A percentile compares a stretch with the other conserved stretches of the same genome.
Conservation (phyloP, 768 basidiomycete species). For the Boletus fagicola region DNA sequence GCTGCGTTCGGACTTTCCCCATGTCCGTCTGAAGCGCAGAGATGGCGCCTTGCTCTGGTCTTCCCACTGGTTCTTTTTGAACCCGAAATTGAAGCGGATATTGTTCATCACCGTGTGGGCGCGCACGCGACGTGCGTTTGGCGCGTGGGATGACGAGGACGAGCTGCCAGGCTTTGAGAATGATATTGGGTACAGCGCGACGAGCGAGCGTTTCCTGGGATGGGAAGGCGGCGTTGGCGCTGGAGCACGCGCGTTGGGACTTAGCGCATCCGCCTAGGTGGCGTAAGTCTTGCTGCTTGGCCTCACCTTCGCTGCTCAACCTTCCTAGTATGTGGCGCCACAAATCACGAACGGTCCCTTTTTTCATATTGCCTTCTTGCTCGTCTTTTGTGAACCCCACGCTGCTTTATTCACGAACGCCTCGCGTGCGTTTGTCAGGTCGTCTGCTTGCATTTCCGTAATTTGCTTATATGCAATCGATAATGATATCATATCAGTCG, state of each 20-base stretch:
- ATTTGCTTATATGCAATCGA: constrained; percentile 10
- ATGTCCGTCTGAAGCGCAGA: constrained; percentile 51
- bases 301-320: constrained; percentile 19
- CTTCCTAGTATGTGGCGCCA: neutral
- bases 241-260: constrained; percentile 79
- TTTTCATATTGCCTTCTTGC: neutral
- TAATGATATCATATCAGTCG: constrained; percentile 19
- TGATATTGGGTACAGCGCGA: constrained; percentile 36
- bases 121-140: constrained; percentile 57
- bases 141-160: constrained; percentile 53
- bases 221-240: constrained; percentile 80
- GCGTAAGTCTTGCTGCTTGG: constrained; percentile 25
- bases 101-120: constrained; percentile 94
- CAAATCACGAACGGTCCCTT: neutral
- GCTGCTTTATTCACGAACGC: neutral
- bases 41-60: constrained; percentile 90
- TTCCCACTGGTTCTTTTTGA: constrained; percentile 96
- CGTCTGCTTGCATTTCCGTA: neutral
- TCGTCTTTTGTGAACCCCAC: neutral
- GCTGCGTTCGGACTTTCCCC: constrained; percentile 39
- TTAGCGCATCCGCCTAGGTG: constrained; percentile 38
- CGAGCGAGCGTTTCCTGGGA: constrained; percentile 64
- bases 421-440: neutral
- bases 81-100: constrained; percentile 88
- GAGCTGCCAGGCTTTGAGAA: constrained; percentile 34